These are phyloP conservation scores for Artemisia tridentata DNA, from an alignment of 129 eudicot species.

Conservation along the genomic window DNA sequence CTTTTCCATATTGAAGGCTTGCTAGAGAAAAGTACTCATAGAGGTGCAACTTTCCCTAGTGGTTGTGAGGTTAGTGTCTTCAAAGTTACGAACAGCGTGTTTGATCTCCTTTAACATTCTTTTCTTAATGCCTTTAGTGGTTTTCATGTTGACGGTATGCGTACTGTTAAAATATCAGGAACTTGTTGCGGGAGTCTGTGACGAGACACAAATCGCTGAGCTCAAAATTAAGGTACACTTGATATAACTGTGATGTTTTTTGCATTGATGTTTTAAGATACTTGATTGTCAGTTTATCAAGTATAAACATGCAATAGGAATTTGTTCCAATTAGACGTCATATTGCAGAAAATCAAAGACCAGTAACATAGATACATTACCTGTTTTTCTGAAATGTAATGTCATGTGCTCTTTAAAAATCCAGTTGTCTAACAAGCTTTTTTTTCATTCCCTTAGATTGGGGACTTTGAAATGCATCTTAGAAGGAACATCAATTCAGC, in stretches of 20 bases:
- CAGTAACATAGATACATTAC: too few species aligned
- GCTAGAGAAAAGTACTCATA: conserved; percentile 41
- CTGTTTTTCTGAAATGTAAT: too few species aligned
- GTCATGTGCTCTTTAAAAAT: too few species aligned
- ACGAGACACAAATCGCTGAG: conserved; percentile 86
- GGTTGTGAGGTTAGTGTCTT: conserved; percentile 65
- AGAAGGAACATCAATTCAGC: conserved; percentile 70
- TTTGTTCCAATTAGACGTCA: too few species aligned
- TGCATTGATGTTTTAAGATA: too few species aligned
- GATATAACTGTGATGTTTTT: too few species aligned
- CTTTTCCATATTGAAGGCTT: conserved; percentile 37
- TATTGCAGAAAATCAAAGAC: too few species aligned
- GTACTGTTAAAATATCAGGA: conserved; percentile 42
- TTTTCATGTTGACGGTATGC: conserved; percentile 4
- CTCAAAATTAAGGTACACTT: conserved; percentile 68
- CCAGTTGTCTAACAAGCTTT: not conserved
- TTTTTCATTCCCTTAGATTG: conserved; percentile 47
- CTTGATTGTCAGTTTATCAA: too few species aligned
- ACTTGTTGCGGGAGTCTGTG: conserved; percentile 73
- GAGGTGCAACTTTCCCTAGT: conserved; percentile 56
- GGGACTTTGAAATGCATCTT: conserved; percentile 84
- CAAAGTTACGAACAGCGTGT: not conserved
- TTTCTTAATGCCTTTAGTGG: not conserved
- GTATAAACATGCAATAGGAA: too few species aligned
- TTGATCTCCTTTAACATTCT: not conserved